Conservation (phyloP, 1,139 yeast species). For the Yamadazyma sp. region DNA sequence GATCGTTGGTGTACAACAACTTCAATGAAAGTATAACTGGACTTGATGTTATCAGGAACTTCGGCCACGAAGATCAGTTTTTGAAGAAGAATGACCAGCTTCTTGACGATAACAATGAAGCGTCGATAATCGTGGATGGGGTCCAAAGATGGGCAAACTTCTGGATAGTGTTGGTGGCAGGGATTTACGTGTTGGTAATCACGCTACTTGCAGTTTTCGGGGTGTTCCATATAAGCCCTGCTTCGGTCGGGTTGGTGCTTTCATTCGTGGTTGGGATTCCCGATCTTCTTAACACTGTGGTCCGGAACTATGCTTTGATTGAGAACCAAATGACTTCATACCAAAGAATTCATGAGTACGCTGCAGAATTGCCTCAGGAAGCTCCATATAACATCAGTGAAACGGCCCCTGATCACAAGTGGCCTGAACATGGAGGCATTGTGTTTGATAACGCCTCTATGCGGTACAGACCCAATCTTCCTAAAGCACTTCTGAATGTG, state of each 20-base stretch:
- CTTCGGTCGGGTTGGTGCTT: conserved; percentile 71
- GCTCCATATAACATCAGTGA: conserved; percentile 48
- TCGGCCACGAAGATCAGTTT: conserved; percentile 50
- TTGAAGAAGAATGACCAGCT: conserved; percentile 45
- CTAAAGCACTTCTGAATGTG: conserved; percentile 65
- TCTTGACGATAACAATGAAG: conserved; percentile 67
- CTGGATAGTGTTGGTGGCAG: conserved; percentile 58
- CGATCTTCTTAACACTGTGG: conserved; percentile 45
- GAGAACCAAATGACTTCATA: conserved; percentile 86
- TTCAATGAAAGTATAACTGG: conserved; percentile 76
- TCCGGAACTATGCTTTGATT: conserved; percentile 61
- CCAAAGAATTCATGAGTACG: conserved; percentile 77
- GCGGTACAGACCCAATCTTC: conserved; percentile 75
- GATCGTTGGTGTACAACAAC: conserved; percentile 50
- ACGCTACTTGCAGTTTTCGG: conserved; percentile 63
- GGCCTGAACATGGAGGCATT: conserved; percentile 51
- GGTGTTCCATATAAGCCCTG: conserved; percentile 60
- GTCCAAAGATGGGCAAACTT: conserved; percentile 80
- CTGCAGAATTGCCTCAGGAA: conserved; percentile 44
- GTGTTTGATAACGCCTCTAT: conserved; percentile 57
- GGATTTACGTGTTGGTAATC: conserved; percentile 44
- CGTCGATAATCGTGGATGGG: conserved; percentile 64
- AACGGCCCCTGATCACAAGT: conserved; percentile 49
- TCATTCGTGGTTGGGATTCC: conserved; percentile 57
- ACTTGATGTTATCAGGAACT: conserved; percentile 68